A percentile compares a stretch with the other conserved stretches of the same genome.
Conservation (phyloP, 768 basidiomycete species). For the Cystobasidium onofrii region DNA sequence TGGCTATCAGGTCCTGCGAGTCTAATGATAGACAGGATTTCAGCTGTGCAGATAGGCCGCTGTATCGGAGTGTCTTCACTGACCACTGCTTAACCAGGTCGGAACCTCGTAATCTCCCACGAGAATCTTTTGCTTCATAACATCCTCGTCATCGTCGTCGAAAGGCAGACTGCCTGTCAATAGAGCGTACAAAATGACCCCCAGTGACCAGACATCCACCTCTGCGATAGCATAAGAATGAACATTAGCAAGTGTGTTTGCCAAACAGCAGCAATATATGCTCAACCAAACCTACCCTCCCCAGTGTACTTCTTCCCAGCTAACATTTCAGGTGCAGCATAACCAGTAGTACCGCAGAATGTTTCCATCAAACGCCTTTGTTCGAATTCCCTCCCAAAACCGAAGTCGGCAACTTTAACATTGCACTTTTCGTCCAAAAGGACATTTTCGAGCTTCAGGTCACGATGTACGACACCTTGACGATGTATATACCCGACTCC, state of each 20-base stretch:
- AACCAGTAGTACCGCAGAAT: constrained; percentile 92
- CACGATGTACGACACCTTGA: constrained; percentile 88
- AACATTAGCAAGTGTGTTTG: constrained; percentile 5
- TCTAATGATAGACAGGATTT: constrained; percentile 54
- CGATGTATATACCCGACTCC: constrained; percentile 88
- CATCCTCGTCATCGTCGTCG: constrained; percentile 69
- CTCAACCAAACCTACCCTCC: constrained; percentile 55
- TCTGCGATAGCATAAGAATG: no score
- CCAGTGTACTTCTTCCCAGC: constrained; percentile 75
- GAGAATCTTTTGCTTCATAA: constrained; percentile 78
- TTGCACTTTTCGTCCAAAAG: constrained; percentile 61
- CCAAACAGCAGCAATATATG: background rate
- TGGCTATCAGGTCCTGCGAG: constrained; percentile 70
- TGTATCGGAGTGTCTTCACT: no score
- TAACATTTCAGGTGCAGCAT: constrained; percentile 92
- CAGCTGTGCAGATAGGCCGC: no score
- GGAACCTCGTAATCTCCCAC: constrained; percentile 83
- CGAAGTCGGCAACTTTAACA: constrained; percentile 95
- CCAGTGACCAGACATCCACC: constrained; percentile 94
- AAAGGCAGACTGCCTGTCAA: constrained; percentile 85
- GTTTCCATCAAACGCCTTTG: constrained; percentile 78
- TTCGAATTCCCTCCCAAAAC: constrained; percentile 93
- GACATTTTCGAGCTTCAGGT: constrained; percentile 94
- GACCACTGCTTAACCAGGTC: constrained; percentile 80
- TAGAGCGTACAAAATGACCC: constrained; percentile 83